Conservation (phyloP, 2,329 filamentous ascomycete genomes). For the Exophiala viscosa region DNA sequence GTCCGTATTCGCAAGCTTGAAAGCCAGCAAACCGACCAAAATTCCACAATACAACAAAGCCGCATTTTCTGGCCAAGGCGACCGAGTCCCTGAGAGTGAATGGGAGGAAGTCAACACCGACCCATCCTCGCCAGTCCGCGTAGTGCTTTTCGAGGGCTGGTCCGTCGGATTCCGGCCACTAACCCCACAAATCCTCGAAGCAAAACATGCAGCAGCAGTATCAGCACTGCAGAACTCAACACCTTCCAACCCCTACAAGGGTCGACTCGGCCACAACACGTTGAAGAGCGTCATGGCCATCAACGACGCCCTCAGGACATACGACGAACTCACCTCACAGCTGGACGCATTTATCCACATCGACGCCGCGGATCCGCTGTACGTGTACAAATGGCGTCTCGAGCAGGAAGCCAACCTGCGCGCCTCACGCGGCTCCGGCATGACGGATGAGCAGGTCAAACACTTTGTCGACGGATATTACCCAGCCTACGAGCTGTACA, state of each 20-base stretch:
- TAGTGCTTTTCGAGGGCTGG: conserved; percentile 87
- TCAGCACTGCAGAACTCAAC: conserved; percentile 42
- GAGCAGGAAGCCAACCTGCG: conserved; percentile 75
- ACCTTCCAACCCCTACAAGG: conserved; percentile 37
- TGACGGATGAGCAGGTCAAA: conserved; percentile 76
- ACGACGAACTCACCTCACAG: conserved; percentile 57
- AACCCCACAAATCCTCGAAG: conserved; percentile 50
- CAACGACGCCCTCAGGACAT: conserved; percentile 56
- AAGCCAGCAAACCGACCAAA: conserved; percentile 48
- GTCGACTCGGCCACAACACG: conserved; percentile 53
- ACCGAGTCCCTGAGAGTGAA: conserved; percentile 59
- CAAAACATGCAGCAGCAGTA: conserved; percentile 51
- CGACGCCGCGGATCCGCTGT: conserved; percentile 68
- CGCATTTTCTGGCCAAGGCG: conserved; percentile 69
- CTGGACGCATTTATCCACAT: conserved; percentile 64
- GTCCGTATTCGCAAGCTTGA: conserved; percentile 60
- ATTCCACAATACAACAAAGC: conserved; percentile 85
- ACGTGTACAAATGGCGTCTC: conserved; percentile 79
- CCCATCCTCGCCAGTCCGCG: conserved; percentile 43
- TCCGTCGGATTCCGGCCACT: conserved; percentile 77
- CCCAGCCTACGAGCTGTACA: conserved; percentile 68
- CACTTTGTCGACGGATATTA: conserved; percentile 72
- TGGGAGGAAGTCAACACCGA: conserved; percentile 57
- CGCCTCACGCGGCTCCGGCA: conserved; percentile 64
- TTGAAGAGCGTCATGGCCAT: conserved; percentile 56